A percentile compares a stretch with the other conserved stretches of the same genome.
phyloP scores from a whole-genome alignment of 768 basidiomycete genomes.

The Melanogaster broomeanus region DNA sequence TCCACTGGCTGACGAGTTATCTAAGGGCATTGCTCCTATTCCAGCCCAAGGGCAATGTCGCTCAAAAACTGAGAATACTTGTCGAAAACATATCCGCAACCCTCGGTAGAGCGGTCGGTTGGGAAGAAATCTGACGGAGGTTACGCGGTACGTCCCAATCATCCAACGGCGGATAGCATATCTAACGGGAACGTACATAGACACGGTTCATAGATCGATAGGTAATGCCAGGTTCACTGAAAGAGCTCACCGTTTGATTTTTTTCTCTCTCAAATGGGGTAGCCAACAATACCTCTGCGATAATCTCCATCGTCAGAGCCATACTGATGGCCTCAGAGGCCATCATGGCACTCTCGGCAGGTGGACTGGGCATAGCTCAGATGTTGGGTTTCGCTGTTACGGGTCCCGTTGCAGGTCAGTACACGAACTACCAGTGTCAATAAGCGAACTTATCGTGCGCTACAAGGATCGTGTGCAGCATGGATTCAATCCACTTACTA shows the following conservation, averaged over 20 bases:
- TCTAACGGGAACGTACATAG: not conserved
- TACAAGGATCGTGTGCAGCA: not conserved
- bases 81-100: not conserved
- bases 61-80: not conserved
- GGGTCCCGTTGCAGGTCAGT: constrained; percentile 1
- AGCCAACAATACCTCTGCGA: not conserved
- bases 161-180: not conserved
- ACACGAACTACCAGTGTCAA: not conserved
- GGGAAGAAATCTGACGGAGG: not conserved
- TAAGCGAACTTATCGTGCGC: not conserved
- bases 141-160: not conserved
- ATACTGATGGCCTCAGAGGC: not conserved
- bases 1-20: not conserved
- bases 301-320: not conserved
- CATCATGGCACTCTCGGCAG: not conserved
- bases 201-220: not conserved
- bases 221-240: too few relatives aligned
- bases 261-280: not conserved
- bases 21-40: not conserved
- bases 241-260: not conserved
- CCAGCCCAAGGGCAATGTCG: not conserved
- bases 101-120: not conserved
- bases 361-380: not conserved
- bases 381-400: not conserved
- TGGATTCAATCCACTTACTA: not conserved